Evolutionary conservation across 2,329 filamentous ascomycete genomes (phyloP).

Genomic region (Fusarium odoratissimum): DNA sequence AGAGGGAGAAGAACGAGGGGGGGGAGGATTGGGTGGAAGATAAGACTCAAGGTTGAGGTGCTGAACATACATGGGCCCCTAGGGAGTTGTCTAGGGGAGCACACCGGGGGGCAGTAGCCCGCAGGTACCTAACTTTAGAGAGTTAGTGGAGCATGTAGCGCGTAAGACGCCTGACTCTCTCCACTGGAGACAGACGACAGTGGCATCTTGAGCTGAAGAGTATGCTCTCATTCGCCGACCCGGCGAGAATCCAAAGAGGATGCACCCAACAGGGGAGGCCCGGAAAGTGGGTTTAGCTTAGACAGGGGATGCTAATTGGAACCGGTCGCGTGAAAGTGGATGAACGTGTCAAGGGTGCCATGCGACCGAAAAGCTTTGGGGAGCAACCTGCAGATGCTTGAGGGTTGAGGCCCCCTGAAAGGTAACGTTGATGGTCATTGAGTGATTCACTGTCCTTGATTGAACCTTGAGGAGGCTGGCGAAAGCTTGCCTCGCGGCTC

Average conservation of each 20-base stretch:
- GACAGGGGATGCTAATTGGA: constrained; percentile 33
- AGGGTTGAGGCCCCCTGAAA: constrained; percentile 28
- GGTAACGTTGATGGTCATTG: constrained; percentile 9
- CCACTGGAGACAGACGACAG: constrained; percentile 7
- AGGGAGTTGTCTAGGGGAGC: constrained; percentile 4
- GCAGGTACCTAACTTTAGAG: constrained; percentile 27
- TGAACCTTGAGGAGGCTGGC: constrained; percentile 7
- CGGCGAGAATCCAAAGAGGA: constrained; percentile 5
- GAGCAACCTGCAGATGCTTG: constrained; percentile 16
- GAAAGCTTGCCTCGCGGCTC: constrained; percentile 4
- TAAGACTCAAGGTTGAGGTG: constrained; percentile 22
- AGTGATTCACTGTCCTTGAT: background rate
- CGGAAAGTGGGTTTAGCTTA: constrained; percentile 26
- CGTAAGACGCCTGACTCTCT: constrained; percentile 12
- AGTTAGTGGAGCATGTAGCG: constrained; percentile 30
- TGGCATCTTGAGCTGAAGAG: constrained; percentile 11
- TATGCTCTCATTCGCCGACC: constrained; percentile 15
- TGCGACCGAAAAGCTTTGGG: constrained; percentile 31
- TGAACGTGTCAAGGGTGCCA: constrained; percentile 31
- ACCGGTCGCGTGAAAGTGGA: constrained; percentile 8
- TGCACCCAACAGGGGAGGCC: constrained; percentile 30
- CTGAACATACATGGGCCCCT: background rate
- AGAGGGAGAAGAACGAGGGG: constrained; percentile 30
- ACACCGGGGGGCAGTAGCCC: constrained; percentile 9
- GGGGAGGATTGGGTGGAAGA: constrained; percentile 31